Evolutionary conservation across 2,329 filamentous ascomycete species (phyloP), one percentile per base, ranked within the genome.

Genomic region (Massarina eburnea): DNA sequence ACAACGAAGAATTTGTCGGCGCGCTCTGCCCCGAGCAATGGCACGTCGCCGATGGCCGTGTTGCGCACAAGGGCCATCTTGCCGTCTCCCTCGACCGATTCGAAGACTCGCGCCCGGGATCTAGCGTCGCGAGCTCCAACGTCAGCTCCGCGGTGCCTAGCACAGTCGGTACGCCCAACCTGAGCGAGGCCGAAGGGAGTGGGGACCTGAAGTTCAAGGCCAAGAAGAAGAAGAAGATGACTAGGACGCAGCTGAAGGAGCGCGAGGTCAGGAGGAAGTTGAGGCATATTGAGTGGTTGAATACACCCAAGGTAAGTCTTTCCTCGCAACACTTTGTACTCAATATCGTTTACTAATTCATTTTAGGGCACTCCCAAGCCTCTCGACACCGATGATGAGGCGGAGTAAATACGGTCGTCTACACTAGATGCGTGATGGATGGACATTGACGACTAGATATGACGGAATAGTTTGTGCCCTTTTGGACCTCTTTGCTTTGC

Each of bases 151-250:
- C 68, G 0, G 61, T 59, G 2, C 63, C 67, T 18, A 68, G 64
- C 47, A 66, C 80, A 1, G 76, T 75, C 34, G 77, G 77, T 39
- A 83, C 84, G 39, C 85, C 86, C 2, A 85, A 84, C 48, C 92
- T 91, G 76, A 88, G 83, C 27, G 91, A 90, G n/a, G 83, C 80
- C 1, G 92, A 97, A 73, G 91, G 94, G 59, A 84, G 83, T 49
- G 84, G 83, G 49, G 80, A 79, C 49, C 82, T 99, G 79, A 92
- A 95, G 76, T 99, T 99, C 84, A 83, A 80, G 71, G 80, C 88
- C 8, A 94, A 91, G 81, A 86, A 86, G 76, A 96, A 96, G 90
- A 95, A 92, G 84, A 99, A 99, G 89, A 83, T 94, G 83, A 99
- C 94, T 46, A 89, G 95, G 78, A 91, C 91, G 74, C 91, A 99